Conservation (phyloP, 345 rosid genomes). For the Lepidium didymum region DNA sequence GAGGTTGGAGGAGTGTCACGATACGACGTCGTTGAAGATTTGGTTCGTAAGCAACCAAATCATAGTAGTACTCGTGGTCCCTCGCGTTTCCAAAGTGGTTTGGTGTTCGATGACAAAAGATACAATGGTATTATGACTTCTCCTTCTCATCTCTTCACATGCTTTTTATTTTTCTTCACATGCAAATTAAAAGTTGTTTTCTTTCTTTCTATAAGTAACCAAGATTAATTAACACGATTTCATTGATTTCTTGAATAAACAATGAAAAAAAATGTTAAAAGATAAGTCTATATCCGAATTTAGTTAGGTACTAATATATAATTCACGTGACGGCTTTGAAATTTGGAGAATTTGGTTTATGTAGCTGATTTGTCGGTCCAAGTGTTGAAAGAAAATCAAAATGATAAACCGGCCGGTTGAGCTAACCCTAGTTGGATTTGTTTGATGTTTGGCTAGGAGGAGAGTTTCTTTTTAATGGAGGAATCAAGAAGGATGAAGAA, state of each 20-base stretch:
- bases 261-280: neutral
- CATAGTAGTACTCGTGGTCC: constrained; percentile 29
- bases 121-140: constrained; percentile 33
- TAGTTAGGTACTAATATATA: neutral
- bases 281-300: neutral
- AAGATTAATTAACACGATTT: neutral
- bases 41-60: constrained; percentile 24
- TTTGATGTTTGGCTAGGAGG: neutral
- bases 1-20: constrained; percentile 17
- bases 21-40: constrained; percentile 29
- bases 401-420: neutral
- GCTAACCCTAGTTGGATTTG: neutral
- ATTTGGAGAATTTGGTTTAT: no score
- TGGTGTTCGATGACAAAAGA: constrained; percentile 34
- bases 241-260: neutral
- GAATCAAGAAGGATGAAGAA: neutral
- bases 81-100: constrained; percentile 30
- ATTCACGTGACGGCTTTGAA: neutral
- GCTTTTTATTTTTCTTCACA: constrained; percentile 1
- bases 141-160: neutral
- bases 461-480: neutral
- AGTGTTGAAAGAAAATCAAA: no score
- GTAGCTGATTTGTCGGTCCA: no score
- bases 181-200: constrained; percentile 7
- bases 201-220: constrained; percentile 12